Evolutionary conservation across 192 early-diverging fungal genomes (phyloP).

Genomic region (Gryganskiella cystojenkinii): DNA sequence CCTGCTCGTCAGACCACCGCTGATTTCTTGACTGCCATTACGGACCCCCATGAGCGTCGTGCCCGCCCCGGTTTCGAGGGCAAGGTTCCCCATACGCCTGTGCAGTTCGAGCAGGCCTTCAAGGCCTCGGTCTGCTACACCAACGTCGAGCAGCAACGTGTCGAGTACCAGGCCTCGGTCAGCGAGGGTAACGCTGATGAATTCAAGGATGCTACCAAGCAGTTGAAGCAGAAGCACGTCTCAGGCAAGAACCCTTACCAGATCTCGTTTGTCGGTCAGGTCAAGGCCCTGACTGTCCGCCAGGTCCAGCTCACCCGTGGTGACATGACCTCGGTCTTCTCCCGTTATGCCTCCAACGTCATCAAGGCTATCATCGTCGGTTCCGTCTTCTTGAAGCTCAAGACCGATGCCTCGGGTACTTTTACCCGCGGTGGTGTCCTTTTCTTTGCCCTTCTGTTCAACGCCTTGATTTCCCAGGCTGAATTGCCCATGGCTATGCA

Average conservation of each 20-base stretch:
- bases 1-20: constrained; percentile 74
- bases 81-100: constrained; percentile 63
- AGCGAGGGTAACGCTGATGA: constrained; percentile 34
- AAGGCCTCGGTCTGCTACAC: constrained; percentile 54
- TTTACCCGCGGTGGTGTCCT: constrained; percentile 84
- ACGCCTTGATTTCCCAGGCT: constrained; percentile 68
- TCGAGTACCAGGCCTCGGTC: constrained; percentile 48
- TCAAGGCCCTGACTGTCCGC: constrained; percentile 66
- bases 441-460: constrained; percentile 70
- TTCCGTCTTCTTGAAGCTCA: constrained; percentile 73
- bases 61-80: constrained; percentile 63
- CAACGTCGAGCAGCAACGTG: constrained; percentile 52
- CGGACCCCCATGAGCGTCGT: constrained; percentile 68
- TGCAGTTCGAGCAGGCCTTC: constrained; percentile 74
- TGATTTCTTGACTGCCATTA: constrained; percentile 80
- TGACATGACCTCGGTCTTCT: constrained; percentile 60
- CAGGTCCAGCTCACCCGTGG: constrained; percentile 72
- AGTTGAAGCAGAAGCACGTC: constrained; percentile 65
- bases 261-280: constrained; percentile 71
- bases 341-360: constrained; percentile 56
- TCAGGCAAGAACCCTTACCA: constrained; percentile 67
- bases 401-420: constrained; percentile 66
- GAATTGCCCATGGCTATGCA: constrained; percentile 76
- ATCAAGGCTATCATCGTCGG: constrained; percentile 80
- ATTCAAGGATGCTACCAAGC: constrained; percentile 61